Percentiles rank a stretch among this genome's conserved stretches.
phyloP scores from a whole-genome alignment of 2,329 filamentous ascomycete genomes.

The Cladophialophora exuberans region DNA sequence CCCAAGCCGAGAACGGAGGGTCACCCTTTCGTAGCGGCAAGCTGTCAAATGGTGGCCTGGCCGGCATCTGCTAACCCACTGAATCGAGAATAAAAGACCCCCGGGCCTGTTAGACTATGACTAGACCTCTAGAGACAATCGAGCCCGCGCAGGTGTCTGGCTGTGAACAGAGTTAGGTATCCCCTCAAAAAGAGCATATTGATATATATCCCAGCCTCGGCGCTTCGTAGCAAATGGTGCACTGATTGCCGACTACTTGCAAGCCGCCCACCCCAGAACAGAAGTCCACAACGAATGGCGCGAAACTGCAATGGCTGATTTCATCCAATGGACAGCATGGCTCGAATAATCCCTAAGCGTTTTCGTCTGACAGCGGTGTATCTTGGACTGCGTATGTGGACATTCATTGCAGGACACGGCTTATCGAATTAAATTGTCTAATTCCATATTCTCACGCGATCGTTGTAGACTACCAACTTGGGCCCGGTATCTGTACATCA shows the following conservation, averaged over 20 bases:
- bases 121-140: neutral
- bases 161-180: neutral
- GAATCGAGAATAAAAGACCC: too few species aligned
- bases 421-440: too few species aligned
- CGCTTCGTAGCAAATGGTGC: neutral
- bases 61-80: slow-evolving; percentile 8
- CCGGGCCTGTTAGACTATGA: too few species aligned
- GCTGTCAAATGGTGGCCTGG: slow-evolving; percentile 25
- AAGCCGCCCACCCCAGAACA: neutral
- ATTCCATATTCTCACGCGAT: neutral
- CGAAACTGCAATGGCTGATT: neutral
- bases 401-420: neutral
- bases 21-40: slow-evolving; percentile 54
- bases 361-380: neutral
- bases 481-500: neutral
- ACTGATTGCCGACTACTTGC: neutral
- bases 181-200: neutral
- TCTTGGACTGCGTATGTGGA: neutral
- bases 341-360: neutral
- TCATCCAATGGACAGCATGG: neutral
- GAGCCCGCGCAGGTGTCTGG: neutral
- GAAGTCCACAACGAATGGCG: neutral
- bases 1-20: slow-evolving; percentile 53
- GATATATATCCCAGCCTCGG: neutral
- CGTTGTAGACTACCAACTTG: neutral